These are phyloP conservation scores for Nyssa sinensis DNA, from an alignment of 148 eudicot genomes.

Conservation along the genomic window DNA sequence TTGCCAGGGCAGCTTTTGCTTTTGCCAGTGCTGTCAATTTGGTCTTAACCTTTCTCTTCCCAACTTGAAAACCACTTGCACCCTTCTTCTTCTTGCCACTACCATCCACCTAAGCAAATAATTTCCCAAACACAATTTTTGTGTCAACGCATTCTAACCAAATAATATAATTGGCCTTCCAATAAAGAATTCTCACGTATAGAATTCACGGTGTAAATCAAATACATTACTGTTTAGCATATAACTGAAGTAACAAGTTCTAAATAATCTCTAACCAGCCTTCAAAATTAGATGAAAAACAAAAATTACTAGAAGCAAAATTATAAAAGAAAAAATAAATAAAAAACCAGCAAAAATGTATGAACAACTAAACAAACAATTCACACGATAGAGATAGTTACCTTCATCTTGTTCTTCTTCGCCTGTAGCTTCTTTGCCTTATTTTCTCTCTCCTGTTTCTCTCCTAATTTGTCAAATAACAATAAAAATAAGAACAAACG, in stretches of 20 bases:
- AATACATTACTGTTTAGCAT: too few relatives aligned
- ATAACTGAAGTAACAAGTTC: too few relatives aligned
- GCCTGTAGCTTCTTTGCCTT: constrained; percentile 66
- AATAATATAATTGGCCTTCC: too few relatives aligned
- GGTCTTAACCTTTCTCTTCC: constrained; percentile 91
- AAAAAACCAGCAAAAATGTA: too few relatives aligned
- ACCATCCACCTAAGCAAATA: constrained; percentile 71
- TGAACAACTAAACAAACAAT: too few relatives aligned
- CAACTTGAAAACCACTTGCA: constrained; percentile 63
- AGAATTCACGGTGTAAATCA: too few relatives aligned
- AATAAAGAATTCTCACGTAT: too few relatives aligned
- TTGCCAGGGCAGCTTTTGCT: constrained; percentile 93
- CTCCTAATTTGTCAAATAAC: constrained; percentile 47
- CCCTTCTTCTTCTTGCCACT: constrained; percentile 52
- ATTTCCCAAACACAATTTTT: neutral
- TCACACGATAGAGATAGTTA: constrained; percentile 21
- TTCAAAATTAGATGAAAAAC: neutral
- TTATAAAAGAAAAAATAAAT: neutral
- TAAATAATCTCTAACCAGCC: neutral
- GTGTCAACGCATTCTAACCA: neutral
- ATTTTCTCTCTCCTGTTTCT: constrained; percentile 63
- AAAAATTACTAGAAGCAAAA: neutral
- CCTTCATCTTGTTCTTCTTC: constrained; percentile 90
- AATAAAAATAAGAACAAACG: neutral
- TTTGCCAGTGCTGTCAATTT: constrained; percentile 67